Evolutionary conservation across 2,329 filamentous ascomycete species (phyloP).

Genomic region (Raffaelea ambrosiae): DNA sequence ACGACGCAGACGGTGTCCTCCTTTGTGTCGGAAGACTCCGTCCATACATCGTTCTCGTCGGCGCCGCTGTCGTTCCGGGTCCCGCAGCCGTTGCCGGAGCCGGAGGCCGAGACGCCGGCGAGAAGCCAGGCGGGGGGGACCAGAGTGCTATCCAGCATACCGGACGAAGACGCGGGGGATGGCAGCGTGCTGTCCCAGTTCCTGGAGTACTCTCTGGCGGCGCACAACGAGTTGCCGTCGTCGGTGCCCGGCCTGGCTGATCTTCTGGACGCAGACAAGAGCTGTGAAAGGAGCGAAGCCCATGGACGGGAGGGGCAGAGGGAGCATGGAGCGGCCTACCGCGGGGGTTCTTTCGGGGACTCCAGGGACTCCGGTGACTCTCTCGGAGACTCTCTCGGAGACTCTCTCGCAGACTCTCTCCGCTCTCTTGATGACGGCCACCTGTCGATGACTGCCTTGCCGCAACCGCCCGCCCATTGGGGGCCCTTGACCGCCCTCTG

Average conservation of each 20-base stretch:
- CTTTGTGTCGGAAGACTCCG: not conserved
- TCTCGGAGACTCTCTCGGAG: no score
- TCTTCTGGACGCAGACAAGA: slow-evolving; percentile 12
- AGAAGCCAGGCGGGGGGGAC: not conserved
- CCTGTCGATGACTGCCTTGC: no score
- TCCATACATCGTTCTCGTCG: slow-evolving; percentile 38
- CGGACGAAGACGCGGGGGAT: no score
- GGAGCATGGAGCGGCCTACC: no score
- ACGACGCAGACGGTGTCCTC: slow-evolving; percentile 17
- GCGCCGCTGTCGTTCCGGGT: slow-evolving; percentile 26
- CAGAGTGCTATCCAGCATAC: no score
- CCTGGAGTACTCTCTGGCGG: slow-evolving; percentile 67
- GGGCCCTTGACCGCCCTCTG: slow-evolving; percentile 61
- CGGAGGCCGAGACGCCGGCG: slow-evolving; percentile 8
- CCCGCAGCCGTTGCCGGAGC: slow-evolving; percentile 24
- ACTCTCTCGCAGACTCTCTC: no score
- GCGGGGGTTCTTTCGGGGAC: no score
- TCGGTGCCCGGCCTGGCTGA: slow-evolving; percentile 40
- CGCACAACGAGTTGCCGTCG: slow-evolving; percentile 57
- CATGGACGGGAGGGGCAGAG: no score
- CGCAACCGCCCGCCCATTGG: no score
- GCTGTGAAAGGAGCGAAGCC: no score
- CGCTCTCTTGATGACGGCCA: no score
- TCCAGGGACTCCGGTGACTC: no score
- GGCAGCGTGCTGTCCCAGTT: slow-evolving; percentile 53